These are phyloP conservation scores for Saccharata proteae DNA, from an alignment of 2,329 filamentous ascomycete species.

Conservation along the genomic window DNA sequence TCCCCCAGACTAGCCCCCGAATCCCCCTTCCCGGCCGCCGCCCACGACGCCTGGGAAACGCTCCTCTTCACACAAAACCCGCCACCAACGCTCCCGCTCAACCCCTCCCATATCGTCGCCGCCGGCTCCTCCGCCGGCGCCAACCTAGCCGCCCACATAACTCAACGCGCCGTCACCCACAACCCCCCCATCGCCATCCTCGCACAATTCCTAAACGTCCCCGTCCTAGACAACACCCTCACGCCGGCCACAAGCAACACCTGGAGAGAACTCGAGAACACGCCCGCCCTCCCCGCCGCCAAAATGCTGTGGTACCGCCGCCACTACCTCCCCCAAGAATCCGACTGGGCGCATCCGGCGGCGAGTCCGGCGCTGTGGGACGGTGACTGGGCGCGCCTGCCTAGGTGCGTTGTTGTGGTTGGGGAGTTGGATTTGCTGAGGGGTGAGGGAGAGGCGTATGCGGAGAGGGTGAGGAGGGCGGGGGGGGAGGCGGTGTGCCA, in stretches of 20 bases:
- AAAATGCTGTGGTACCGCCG: slow-evolving; percentile 26
- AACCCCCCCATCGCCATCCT: slow-evolving; percentile 1
- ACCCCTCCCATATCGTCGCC: slow-evolving; percentile 17
- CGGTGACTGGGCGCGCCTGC: slow-evolving; percentile 15
- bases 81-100: slow-evolving; percentile 14
- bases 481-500: slow-evolving; percentile 10
- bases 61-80: slow-evolving; percentile 2
- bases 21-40: slow-evolving; percentile 23
- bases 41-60: slow-evolving; percentile 17
- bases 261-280: slow-evolving; percentile 10
- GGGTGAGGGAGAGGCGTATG: slow-evolving; percentile 19
- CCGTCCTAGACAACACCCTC: slow-evolving; percentile 26
- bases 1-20: slow-evolving; percentile 21
- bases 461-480: slow-evolving; percentile 14
- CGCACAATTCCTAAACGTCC: slow-evolving; percentile 16
- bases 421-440: slow-evolving; percentile 24
- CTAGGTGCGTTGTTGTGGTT: slow-evolving; percentile 21
- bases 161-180: slow-evolving; percentile 1
- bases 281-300: slow-evolving; percentile 23
- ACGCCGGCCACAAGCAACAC: slow-evolving; percentile 10
- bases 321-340: slow-evolving; percentile 19
- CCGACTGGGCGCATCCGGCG: slow-evolving; percentile 17
- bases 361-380: slow-evolving; percentile 18
- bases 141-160: slow-evolving; percentile 8
- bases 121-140: slow-evolving; percentile 21